Conservation (phyloP, 2,329 filamentous ascomycete species). For the Fusarium foetens region DNA sequence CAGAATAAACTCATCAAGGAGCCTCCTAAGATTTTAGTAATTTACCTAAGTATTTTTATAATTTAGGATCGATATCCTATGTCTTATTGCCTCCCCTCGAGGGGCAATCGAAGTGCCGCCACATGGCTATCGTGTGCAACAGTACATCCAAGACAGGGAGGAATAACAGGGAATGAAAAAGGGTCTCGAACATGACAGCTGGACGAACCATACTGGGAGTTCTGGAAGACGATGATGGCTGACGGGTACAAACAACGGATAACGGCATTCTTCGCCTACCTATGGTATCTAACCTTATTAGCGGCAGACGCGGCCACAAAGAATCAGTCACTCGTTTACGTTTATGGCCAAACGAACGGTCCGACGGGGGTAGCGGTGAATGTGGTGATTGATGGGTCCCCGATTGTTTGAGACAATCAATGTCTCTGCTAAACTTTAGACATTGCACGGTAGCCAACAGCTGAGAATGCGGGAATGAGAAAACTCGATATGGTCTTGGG, state of each 20-base stretch:
- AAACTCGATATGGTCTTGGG: neutral
- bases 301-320: slow-evolving; percentile 1
- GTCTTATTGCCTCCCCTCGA: neutral
- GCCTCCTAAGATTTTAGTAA: neutral
- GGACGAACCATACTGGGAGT: neutral
- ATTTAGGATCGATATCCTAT: neutral
- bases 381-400: slow-evolving; percentile 12
- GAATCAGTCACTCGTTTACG: neutral
- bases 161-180: slow-evolving; percentile 12
- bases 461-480: neutral
- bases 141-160: neutral
- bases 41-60: neutral
- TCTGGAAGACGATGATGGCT: neutral
- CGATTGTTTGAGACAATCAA: slow-evolving; percentile 17
- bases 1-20: neutral
- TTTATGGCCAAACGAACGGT: neutral
- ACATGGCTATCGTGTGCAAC: slow-evolving; percentile 11
- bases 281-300: neutral
- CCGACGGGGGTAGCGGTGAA: slow-evolving; percentile 9
- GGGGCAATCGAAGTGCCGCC: slow-evolving; percentile 5
- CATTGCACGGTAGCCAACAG: slow-evolving; percentile 3
- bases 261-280: neutral
- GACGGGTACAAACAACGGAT: slow-evolving; percentile 7
- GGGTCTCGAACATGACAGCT: slow-evolving; percentile 20
- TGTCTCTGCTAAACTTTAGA: neutral